Evolutionary conservation across 2,329 filamentous ascomycete species (phyloP).

Genomic region (Coniochaeta prunicola): DNA sequence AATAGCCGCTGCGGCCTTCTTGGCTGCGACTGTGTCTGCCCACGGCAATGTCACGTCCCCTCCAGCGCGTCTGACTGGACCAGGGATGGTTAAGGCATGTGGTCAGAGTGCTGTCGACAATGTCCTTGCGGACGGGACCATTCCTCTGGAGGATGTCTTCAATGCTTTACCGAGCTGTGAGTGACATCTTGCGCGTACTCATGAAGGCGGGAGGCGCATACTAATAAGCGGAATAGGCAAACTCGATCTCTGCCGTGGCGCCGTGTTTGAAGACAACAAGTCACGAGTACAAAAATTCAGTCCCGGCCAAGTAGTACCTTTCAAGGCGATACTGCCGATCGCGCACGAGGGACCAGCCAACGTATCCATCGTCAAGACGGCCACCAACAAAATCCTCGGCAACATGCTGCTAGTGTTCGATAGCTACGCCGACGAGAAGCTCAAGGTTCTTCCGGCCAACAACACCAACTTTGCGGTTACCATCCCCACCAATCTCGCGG

Average conservation of each 20-base stretch:
- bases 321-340: constrained; percentile 32
- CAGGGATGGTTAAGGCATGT: constrained; percentile 35
- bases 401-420: constrained; percentile 45
- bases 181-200: constrained; percentile 2
- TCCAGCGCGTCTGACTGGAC: constrained; percentile 30
- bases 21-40: constrained; percentile 24
- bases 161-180: constrained; percentile 18
- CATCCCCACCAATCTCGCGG: constrained; percentile 20
- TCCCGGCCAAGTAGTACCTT: constrained; percentile 33
- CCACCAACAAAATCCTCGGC: constrained; percentile 44
- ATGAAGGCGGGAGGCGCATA: constrained; percentile 1
- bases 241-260: constrained; percentile 39
- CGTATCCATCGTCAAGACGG: constrained; percentile 49
- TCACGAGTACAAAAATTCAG: constrained; percentile 33
- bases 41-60: constrained; percentile 38
- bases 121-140: constrained; percentile 25
- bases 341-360: constrained; percentile 42
- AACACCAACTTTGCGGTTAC: constrained; percentile 37
- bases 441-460: constrained; percentile 27
- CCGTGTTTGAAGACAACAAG: constrained; percentile 36
- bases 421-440: constrained; percentile 42
- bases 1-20: constrained; percentile 9
- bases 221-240: constrained; percentile 21
- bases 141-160: constrained; percentile 24
- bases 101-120: constrained; percentile 31